phyloP scores from a whole-genome alignment of 2,329 filamentous ascomycete genomes.

The Fusarium kyushuense region DNA sequence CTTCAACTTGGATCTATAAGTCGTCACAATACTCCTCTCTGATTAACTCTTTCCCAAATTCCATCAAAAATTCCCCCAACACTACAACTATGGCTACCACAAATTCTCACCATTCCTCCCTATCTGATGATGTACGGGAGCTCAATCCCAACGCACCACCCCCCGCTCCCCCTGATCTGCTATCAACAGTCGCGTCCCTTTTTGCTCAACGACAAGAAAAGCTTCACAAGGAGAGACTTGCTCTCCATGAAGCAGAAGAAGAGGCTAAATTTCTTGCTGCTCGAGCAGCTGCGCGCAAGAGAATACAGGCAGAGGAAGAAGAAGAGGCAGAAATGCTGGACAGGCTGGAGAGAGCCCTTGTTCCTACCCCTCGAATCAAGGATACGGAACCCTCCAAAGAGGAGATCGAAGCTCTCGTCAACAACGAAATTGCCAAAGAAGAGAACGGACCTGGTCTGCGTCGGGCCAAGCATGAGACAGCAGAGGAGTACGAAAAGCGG shows the following conservation, averaged over 20 bases:
- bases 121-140: slow-evolving; percentile 5
- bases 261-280: slow-evolving; percentile 3
- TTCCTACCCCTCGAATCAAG: background rate
- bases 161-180: slow-evolving; percentile 22
- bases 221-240: background rate
- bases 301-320: background rate
- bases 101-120: background rate
- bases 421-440: slow-evolving; percentile 19
- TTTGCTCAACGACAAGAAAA: slow-evolving; percentile 9
- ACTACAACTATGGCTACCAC: slow-evolving; percentile 1
- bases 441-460: slow-evolving; percentile 6
- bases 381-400: slow-evolving; percentile 1
- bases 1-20: slow-evolving; percentile 8
- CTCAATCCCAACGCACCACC: slow-evolving; percentile 6
- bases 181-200: slow-evolving; percentile 24
- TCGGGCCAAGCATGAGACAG: slow-evolving; percentile 13
- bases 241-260: background rate
- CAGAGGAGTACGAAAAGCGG: slow-evolving; percentile 14
- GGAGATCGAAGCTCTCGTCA: slow-evolving; percentile 27
- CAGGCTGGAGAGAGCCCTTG: background rate
- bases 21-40: background rate
- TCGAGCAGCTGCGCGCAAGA: background rate
- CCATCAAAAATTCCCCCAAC: background rate
- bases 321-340: background rate
- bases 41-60: background rate